Base-by-base conservation (phyloP, 1,284 basidiomycete genomes). In the Cryptococcus wingfieldii region DNA sequence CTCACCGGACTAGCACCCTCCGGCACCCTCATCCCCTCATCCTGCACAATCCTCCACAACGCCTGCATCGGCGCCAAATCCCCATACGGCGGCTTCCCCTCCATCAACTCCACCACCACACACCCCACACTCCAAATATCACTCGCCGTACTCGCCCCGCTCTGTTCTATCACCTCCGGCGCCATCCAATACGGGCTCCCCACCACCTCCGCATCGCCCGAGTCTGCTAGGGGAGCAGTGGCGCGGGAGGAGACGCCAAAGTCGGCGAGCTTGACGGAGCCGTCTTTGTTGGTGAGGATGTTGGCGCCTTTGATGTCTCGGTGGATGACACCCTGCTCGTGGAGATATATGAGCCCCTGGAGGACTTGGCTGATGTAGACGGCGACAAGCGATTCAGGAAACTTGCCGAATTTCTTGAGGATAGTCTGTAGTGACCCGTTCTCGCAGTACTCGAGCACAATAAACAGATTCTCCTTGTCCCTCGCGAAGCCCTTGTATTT, bases 131-230 rank as follows among this genome's bases (percentile, higher is more conserved):
- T 89, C 89, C 95, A 98, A 49, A 98, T 92, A 77, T 98, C 95
- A 41, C 92, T 96, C 16, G 95, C 89, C 1, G 94, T 96, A 0
- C 91, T 95, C 31, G 95, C 94, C 41, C 95, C 95, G 39, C 87
- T 89, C 76, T 98, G 95, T 68, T 96, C 93, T 56, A 98, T 96
- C 41, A 98, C 90, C 76, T 98, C 94, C 3, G 94, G 94, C 16
- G 94, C 94, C 94, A 97, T 98, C 94, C 94, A 98, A 74, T 97
- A 98, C 6, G 94, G 94, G 66, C 90, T 94, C 14, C 93, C 94
- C 38, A 97, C 94, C 4, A 98, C 93, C 16, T 90, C 89, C 67
- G 87, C 88, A 71, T 93, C 89, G 31, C 51, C 59, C n/a, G 37
- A 25, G 13, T 48, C 28, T 23, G 19, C 23, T 14, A 34, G 47